Percentiles rank a stretch among this genome's conserved stretches.
Evolutionary conservation across 1,139 yeast genomes (phyloP).

Genomic region (Blastobotrys illinoisensis): DNA sequence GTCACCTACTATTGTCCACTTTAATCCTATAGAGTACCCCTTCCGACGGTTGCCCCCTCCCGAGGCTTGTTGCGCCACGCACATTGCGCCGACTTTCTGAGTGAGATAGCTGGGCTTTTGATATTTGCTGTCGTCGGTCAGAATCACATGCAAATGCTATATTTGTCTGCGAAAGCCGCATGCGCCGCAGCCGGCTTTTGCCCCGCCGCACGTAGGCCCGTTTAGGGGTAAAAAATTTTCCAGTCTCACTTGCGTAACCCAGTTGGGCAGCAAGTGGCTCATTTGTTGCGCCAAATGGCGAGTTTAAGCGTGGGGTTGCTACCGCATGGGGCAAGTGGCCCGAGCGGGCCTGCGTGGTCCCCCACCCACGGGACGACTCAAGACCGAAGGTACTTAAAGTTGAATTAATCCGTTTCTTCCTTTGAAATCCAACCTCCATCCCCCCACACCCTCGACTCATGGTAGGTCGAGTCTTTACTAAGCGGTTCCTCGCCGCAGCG

Average conservation of each 20-base stretch:
- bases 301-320: not conserved
- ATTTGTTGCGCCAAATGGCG: not conserved
- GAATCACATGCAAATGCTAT: not conserved
- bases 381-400: not conserved
- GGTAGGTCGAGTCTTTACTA: not conserved
- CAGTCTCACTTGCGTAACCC: not conserved
- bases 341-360: not conserved
- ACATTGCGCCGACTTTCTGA: too few species aligned
- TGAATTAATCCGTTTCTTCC: not conserved
- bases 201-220: not conserved
- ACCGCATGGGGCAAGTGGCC: not conserved
- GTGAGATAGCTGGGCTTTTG: too few species aligned
- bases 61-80: too few species aligned
- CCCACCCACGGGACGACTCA: constrained; percentile 1
- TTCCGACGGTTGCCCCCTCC: too few species aligned
- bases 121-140: not conserved
- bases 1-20: too few species aligned
- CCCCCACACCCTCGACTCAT: not conserved
- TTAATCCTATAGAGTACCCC: too few species aligned
- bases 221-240: too few species aligned
- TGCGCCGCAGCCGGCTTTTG: not conserved
- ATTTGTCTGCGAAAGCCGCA: too few species aligned
- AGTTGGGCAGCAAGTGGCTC: not conserved
- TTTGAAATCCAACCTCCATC: not conserved
- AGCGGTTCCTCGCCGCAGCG: constrained; percentile 1